Conservation (phyloP, 2,329 filamentous ascomycete genomes). For the Fusarium sarcochroum region DNA sequence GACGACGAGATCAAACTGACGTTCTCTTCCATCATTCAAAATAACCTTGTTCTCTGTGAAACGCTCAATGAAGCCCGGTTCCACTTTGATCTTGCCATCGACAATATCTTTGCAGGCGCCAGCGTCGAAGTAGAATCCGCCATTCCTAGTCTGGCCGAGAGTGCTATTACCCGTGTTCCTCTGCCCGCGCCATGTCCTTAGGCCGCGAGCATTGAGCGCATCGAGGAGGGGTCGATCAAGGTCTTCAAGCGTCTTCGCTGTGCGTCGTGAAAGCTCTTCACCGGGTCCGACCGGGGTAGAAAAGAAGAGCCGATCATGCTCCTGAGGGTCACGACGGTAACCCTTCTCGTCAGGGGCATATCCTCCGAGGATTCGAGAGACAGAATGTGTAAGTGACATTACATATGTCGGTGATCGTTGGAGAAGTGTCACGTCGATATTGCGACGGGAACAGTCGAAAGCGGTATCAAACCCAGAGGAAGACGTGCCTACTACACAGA, state of each 20-base stretch:
- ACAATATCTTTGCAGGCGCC: conserved; percentile 14
- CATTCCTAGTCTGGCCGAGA: conserved; percentile 49
- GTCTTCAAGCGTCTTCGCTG: conserved; percentile 30
- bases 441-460: neutral
- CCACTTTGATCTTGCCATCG: conserved; percentile 19
- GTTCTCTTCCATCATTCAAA: conserved; percentile 51
- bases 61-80: conserved; percentile 45
- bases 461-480: neutral
- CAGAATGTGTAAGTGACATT: neutral
- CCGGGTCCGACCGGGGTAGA: conserved; percentile 62
- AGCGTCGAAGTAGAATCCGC: conserved; percentile 22
- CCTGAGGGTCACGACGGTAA: neutral
- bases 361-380: neutral
- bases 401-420: neutral
- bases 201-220: conserved; percentile 39
- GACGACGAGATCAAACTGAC: conserved; percentile 57
- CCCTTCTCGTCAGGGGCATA: neutral
- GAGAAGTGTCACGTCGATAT: neutral
- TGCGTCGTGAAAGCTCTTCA: conserved; percentile 40
- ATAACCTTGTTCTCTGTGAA: conserved; percentile 53
- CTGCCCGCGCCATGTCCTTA: conserved; percentile 53
- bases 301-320: neutral
- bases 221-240: conserved; percentile 22
- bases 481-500: neutral
- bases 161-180: conserved; percentile 51